Evolutionary conservation across 371 early-diverging fungal genomes (phyloP), one percentile per base, ranked within the genome.

Genomic region (Rhizopus delemar): DNA sequence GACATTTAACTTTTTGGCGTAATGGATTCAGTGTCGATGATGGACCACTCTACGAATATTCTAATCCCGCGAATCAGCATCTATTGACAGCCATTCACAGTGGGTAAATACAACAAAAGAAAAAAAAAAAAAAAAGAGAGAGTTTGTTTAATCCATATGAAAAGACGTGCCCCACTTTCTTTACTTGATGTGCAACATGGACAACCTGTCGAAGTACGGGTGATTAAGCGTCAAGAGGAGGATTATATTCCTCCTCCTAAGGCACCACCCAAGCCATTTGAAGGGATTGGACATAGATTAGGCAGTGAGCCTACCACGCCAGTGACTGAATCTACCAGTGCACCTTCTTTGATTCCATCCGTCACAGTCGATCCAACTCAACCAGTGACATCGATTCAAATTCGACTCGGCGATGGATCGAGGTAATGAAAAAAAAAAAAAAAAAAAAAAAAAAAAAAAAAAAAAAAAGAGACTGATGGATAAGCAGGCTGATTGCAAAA

Each of bases 11-110:
- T 4, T 96, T 98, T 62, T 98, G 97, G 96, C 82, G 89, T 51
- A 88, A 97, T 67, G 98, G 98, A 34, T 97, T 97, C 67, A 93
- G 90, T 57, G 84, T 98, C 54, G 97, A 93, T 39, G 96, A 97
- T 64, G 98, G 98, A 0, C 93, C 93, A 0, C 73, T 98, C 46
- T 77, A 87, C 63, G 73, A 80, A 41, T 94, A 92, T 61, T 85
- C 89, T 45, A 94, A 94, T 64, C 97, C 97, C 9, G 87, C 82
- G 46, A 95, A 91, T 73, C 83, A 90, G 65, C 87, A 89, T 60
- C 82, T 93, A 63, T 74, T 98, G 64, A 77, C 84, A 46, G 86
- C 90, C 9, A 93, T 98, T 59, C 90, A 94, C 56, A 86, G 84
- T 55, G 98, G 95, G 91, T 92, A 82, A 53, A 28, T 22, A 22